Base-by-base conservation (phyloP, 139 green algal genomes). In the Coelastrella sp. region DNA sequence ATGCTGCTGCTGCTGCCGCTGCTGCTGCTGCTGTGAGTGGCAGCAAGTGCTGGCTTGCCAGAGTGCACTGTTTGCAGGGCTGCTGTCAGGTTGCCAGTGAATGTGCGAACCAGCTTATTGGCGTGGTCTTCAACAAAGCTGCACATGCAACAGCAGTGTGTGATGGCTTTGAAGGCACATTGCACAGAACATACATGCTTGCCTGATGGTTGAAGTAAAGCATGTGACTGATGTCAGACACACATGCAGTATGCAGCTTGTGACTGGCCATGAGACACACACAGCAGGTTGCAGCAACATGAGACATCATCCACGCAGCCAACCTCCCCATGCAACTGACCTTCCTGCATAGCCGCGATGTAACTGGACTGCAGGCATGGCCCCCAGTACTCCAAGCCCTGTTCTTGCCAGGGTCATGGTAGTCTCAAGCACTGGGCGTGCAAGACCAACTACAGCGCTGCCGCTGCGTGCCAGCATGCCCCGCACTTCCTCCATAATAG, bases 101-200 rank as follows among this genome's bases (percentile, higher is more conserved):
- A 84, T 23, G 78, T 84, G 78, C 60, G 78, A 41, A 84, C 62
- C 78, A 84, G 41, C 37, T 63, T 74, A 60, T 84, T 84, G 78
- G 78, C 73, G 37, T 75, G 59, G 40, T 84, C 78, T 27, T 75
- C 59, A 27, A 84, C 78, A 66, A 76, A 84, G 40, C 78, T 84
- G 40, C 11, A 19, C 11, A 50, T 59, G 77, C 37, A 84, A 35
- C 5, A 5, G 41, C 21, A 38, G 27, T 3, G 30, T 32, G 1
- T 67, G 4, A 0, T 45, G n/a, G 5, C 5, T 17, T 76, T 13
- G 34, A 8, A 19, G 19, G 67, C 2, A 76, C 11, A 53, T n/a
- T n/a, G n/a, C n/a, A n/a, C n/a, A n/a, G n/a, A n/a, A n/a, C n/a
- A n/a, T n/a, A n/a, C n/a, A n/a, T n/a, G n/a, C n/a, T n/a, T n/a